Conservation (phyloP, 805 yeast species). For the Sugiyamaella lignohabitans region DNA sequence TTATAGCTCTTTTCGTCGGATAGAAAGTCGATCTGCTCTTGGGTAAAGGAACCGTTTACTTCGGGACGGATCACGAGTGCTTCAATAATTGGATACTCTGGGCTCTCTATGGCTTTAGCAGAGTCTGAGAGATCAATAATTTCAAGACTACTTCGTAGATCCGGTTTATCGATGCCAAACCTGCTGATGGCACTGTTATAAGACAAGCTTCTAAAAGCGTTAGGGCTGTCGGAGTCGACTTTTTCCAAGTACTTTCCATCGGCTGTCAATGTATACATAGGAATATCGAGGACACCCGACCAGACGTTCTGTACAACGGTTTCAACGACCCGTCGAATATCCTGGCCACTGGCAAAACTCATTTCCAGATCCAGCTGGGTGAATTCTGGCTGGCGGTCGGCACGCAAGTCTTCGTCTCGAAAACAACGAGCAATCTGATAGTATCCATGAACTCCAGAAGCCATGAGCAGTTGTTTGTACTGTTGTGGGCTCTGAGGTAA, state of each 20-base stretch:
- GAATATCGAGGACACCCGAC: conserved; percentile 38
- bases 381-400: conserved; percentile 96
- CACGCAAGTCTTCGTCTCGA: conserved; percentile 90
- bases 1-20: conserved; percentile 11
- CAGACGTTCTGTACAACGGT: conserved; percentile 50
- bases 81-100: conserved; percentile 64
- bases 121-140: conserved; percentile 44
- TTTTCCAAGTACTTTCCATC: not conserved
- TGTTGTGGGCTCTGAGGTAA: conserved; percentile 98
- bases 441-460: conserved; percentile 81
- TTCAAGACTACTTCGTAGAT: conserved; percentile 51
- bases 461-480: conserved; percentile 90
- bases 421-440: conserved; percentile 92
- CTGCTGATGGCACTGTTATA: conserved; percentile 63
- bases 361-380: conserved; percentile 96
- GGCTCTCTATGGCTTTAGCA: conserved; percentile 34
- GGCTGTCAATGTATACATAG: conserved; percentile 29
- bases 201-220: conserved; percentile 32
- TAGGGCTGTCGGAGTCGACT: not conserved
- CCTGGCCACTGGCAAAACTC: conserved; percentile 66
- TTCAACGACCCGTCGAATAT: conserved; percentile 63
- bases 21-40: not conserved
- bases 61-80: conserved; percentile 57
- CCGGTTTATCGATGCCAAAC: conserved; percentile 95
- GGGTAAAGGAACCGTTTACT: conserved; percentile 25